Percentiles rank a stretch among this genome's conserved stretches.
phyloP scores from a whole-genome alignment of 2,329 filamentous ascomycete genomes.

The Aspergillus udagawae region DNA sequence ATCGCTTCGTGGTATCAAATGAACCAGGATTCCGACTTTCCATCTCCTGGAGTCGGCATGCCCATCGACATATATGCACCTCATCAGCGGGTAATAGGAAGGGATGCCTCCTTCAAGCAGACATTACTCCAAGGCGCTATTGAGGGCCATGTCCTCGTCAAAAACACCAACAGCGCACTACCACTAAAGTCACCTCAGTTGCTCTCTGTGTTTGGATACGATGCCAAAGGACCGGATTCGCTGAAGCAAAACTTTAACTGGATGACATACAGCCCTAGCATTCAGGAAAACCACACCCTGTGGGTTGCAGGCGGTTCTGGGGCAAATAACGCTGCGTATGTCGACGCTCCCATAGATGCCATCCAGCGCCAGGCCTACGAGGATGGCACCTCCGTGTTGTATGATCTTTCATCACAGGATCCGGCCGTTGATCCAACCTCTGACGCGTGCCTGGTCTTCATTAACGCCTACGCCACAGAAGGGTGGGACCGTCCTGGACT shows the following conservation, averaged over 20 bases:
- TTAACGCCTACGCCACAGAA: conserved; percentile 49
- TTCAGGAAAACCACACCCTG: conserved; percentile 42
- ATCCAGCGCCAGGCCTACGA: conserved; percentile 49
- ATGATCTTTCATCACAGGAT: conserved; percentile 15
- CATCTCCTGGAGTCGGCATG: conserved; percentile 21
- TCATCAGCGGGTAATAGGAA: conserved; percentile 44
- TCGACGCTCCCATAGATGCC: conserved; percentile 54
- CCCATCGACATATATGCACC: conserved; percentile 9
- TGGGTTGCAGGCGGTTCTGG: conserved; percentile 48
- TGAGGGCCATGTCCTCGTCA: conserved; percentile 55
- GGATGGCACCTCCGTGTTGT: conserved; percentile 46
- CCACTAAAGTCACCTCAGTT: conserved; percentile 38
- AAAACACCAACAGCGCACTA: conserved; percentile 48
- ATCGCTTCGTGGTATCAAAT: conserved; percentile 45
- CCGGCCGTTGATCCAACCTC: conserved; percentile 15
- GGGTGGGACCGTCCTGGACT: conserved; percentile 35
- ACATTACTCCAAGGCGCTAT: conserved; percentile 47
- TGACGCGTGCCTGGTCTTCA: conserved; percentile 51
- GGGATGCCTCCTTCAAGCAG: conserved; percentile 31
- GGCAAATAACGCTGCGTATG: conserved; percentile 44
- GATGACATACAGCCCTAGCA: not conserved
- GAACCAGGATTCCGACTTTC: conserved; percentile 16
- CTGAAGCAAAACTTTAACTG: not conserved
- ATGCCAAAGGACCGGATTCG: conserved; percentile 13
- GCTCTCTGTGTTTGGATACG: conserved; percentile 24